Conservation (phyloP, 768 basidiomycete genomes). For the Lentinus brumalis region DNA sequence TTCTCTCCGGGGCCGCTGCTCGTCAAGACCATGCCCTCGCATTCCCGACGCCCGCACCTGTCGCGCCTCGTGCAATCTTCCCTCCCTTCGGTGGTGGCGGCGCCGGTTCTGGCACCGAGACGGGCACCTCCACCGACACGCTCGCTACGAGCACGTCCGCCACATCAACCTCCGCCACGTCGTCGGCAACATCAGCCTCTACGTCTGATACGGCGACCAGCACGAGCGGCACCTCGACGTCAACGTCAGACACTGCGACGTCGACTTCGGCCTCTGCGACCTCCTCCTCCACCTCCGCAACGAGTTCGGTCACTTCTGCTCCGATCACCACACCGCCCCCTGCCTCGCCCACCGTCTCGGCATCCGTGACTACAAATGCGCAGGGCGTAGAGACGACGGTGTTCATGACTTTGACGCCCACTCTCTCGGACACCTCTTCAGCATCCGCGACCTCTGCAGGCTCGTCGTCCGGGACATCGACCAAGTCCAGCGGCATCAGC, state of each 20-base stretch:
- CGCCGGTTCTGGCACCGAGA: slow-evolving; percentile 4
- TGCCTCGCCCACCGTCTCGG: neutral
- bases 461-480: slow-evolving; percentile 30
- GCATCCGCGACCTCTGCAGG: slow-evolving; percentile 7
- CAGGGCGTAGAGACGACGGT: neutral
- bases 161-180: neutral
- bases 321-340: neutral
- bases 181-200: neutral
- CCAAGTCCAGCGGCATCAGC: slow-evolving; percentile 43
- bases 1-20: slow-evolving; percentile 30
- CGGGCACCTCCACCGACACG: neutral
- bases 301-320: neutral
- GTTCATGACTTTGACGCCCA: neutral
- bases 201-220: neutral
- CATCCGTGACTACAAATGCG: neutral
- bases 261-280: neutral
- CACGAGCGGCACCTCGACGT: neutral
- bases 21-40: slow-evolving; percentile 18
- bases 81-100: neutral
- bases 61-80: neutral
- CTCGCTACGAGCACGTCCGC: neutral
- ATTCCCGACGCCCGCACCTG: neutral
- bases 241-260: neutral
- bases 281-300: neutral
- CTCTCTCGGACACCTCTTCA: neutral